Evolutionary conservation across 108 stramenopile genomes (phyloP).

Genomic region (Nitzschia sp.): DNA sequence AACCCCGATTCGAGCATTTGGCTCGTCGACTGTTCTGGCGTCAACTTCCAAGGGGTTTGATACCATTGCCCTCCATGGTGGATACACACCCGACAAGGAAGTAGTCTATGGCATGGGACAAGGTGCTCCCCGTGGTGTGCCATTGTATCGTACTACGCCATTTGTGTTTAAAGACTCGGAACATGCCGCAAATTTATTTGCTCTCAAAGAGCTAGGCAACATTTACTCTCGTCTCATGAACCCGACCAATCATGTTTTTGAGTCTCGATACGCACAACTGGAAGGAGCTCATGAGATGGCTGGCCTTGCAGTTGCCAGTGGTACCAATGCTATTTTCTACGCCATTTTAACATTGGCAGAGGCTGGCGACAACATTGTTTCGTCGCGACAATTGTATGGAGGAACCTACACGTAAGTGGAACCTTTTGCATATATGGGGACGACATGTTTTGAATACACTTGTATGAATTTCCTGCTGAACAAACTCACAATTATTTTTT

Average conservation of each 20-base stretch:
- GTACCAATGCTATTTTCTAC: conserved; percentile 75
- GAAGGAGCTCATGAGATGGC: conserved; percentile 64
- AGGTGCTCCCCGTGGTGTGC: conserved; percentile 72
- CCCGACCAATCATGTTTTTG: conserved; percentile 78
- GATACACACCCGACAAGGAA: conserved; percentile 59
- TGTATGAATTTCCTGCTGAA: too few relatives aligned
- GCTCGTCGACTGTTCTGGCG: neutral
- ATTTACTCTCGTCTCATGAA: conserved; percentile 81
- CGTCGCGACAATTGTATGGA: conserved; percentile 65
- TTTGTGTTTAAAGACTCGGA: conserved; percentile 76
- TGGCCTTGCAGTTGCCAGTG: conserved; percentile 63
- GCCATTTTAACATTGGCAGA: conserved; percentile 73
- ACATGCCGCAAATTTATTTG: conserved; percentile 86
- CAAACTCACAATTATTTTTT: too few relatives aligned
- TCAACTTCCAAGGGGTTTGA: conserved; percentile 47
- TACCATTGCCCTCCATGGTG: conserved; percentile 70
- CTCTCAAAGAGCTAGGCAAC: conserved; percentile 83
- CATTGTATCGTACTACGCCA: conserved; percentile 76
- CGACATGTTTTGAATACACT: too few relatives aligned
- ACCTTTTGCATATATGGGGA: neutral
- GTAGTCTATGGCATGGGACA: conserved; percentile 45
- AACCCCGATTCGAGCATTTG: neutral
- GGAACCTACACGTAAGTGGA: conserved; percentile 59
- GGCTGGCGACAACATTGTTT: conserved; percentile 87
- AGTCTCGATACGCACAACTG: conserved; percentile 65